Evolutionary conservation across 495 filamentous ascomycete genomes (phyloP), one percentile per base, ranked within the genome.

Genomic region (Talaromyces thailandensis): DNA sequence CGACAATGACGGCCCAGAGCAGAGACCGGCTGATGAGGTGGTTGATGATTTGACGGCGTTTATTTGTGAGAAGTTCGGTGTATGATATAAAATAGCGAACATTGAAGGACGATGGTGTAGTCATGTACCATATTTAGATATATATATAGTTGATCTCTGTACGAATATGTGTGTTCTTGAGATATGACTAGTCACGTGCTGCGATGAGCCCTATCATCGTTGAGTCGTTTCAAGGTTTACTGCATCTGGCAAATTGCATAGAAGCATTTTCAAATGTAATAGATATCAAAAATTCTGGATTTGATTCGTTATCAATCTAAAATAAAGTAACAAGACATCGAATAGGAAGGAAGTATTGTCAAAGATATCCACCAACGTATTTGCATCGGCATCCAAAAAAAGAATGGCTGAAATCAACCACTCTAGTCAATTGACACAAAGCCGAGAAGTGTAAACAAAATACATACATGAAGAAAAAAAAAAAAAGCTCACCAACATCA

Each of bases 21-120:
- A 14, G 23, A 6, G 23, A n/a, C 59, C 40, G 6, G 16, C 8
- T 4, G 40, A 61, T 18, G 31, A 59, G 35, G 37, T 59, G 11
- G 43, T 29, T 61, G 59, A 52, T 31, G 18, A 45, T 23, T 23
- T 61, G 25, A 35, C 43, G 12, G 59, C 26, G 1, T 61, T 61
- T 51, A 7, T 61, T 16, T 61, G 59, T 23, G 37, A 61, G 11
- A 61, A 61, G 25, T 61, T 61, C 25, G 59, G 59, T 23, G 59
- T 61, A 14, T 61, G 18, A 35, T 23, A 11, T 23, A 14, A n/a
- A n/a, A n/a, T 61, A 25, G 29, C n/a, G n/a, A n/a, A 21, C 4
- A 16, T 40, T 5, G 35, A 40, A 40, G 35, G 35, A 14, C 4
- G 35, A 40, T 2, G 14, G 14, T 40, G 11, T 16, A 35, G 26